These are phyloP conservation scores for Geotrichum fermentans DNA, from an alignment of 1,139 yeast genomes.

Conservation along the genomic window DNA sequence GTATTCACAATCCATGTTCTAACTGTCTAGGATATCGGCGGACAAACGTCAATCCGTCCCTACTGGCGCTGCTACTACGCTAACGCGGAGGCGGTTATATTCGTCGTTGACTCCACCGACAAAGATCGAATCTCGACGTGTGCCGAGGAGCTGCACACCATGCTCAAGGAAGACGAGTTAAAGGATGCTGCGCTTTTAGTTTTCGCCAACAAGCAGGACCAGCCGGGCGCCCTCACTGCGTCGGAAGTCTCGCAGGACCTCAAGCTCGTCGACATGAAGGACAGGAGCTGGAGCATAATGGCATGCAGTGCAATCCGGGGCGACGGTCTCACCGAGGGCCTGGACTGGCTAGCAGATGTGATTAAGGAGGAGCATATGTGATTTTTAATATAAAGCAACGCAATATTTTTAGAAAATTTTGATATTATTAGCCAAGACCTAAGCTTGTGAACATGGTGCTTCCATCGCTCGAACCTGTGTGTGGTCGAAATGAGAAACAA, in stretches of 20 bases:
- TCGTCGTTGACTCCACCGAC: constrained; percentile 96
- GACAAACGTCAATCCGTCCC: constrained; percentile 94
- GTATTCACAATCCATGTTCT: neutral
- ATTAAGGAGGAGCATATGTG: constrained; percentile 64
- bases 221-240: constrained; percentile 89
- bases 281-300: constrained; percentile 96
- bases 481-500: no score
- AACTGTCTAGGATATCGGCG: constrained; percentile 76
- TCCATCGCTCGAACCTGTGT: no score
- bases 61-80: constrained; percentile 98
- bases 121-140: constrained; percentile 87
- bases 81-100: constrained; percentile 91
- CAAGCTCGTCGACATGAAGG: constrained; percentile 81
- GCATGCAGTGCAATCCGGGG: constrained; percentile 96
- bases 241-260: constrained; percentile 90
- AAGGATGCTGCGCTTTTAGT: constrained; percentile 84
- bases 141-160: constrained; percentile 79
- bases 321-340: constrained; percentile 91
- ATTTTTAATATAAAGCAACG: neutral
- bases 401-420: neutral
- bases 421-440: no score
- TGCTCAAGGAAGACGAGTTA: constrained; percentile 90
- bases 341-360: constrained; percentile 96
- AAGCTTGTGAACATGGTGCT: no score
- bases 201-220: constrained; percentile 87